Evolutionary conservation across 2,329 filamentous ascomycete species (phyloP).

Genomic region (Penicillium glabrum): DNA sequence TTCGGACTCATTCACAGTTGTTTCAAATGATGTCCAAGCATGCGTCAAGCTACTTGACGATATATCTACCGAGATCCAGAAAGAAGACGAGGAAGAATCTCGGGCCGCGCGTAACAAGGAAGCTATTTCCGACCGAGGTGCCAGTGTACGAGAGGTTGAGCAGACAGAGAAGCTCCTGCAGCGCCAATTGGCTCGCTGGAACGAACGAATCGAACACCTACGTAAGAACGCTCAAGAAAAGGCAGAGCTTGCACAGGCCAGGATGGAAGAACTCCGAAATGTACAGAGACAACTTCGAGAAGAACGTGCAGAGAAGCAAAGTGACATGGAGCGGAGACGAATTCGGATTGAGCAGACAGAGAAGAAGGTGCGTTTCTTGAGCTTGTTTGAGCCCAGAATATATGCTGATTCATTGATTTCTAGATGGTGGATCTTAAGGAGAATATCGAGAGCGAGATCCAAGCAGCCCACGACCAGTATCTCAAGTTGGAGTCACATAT

Average conservation of each 20-base stretch:
- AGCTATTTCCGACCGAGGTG: conserved; percentile 80
- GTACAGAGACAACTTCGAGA: conserved; percentile 79
- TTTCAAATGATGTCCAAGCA: conserved; percentile 78
- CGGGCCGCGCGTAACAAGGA: conserved; percentile 81
- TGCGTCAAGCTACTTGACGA: conserved; percentile 90
- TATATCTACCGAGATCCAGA: conserved; percentile 76
- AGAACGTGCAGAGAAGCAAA: conserved; percentile 80
- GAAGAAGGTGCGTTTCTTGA: conserved; percentile 72
- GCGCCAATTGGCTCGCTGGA: conserved; percentile 81
- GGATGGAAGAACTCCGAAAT: conserved; percentile 84
- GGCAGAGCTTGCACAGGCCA: conserved; percentile 74
- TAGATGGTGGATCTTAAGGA: conserved; percentile 98
- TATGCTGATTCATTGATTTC: conserved; percentile 19
- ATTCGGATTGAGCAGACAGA: conserved; percentile 98
- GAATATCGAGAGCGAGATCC: conserved; percentile 92
- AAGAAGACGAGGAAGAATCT: conserved; percentile 86
- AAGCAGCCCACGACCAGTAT: conserved; percentile 88
- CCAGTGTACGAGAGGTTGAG: conserved; percentile 89
- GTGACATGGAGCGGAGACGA: conserved; percentile 86
- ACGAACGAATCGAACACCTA: conserved; percentile 80
- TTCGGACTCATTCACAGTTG: conserved; percentile 81
- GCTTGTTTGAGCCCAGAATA: not conserved
- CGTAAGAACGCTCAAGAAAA: conserved; percentile 78
- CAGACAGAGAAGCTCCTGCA: conserved; percentile 79
- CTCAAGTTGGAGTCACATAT: conserved; percentile 97